Percentiles rank a stretch among this genome's conserved stretches.
Conservation (phyloP, 2,329 filamentous ascomycete genomes). For the Epichloe elymi region DNA sequence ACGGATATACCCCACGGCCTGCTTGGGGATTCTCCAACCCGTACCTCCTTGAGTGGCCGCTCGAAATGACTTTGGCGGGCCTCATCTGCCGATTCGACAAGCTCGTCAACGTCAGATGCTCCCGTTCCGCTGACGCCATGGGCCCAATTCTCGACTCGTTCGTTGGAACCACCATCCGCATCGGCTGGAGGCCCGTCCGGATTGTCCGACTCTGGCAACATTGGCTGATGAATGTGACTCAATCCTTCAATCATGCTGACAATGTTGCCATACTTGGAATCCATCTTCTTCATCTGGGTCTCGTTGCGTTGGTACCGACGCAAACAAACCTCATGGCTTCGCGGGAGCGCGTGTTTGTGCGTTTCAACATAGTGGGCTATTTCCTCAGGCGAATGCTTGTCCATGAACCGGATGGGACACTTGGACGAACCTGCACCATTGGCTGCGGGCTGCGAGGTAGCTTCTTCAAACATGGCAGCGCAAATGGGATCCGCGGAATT, state of each 20-base stretch:
- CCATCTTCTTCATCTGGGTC: slow-evolving; percentile 71
- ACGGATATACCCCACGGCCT: slow-evolving; percentile 87
- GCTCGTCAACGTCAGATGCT: slow-evolving; percentile 23
- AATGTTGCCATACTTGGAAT: slow-evolving; percentile 86
- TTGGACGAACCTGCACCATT: slow-evolving; percentile 44
- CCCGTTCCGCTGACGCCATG: slow-evolving; percentile 52
- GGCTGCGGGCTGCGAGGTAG: slow-evolving; percentile 36
- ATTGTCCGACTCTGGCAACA: slow-evolving; percentile 52
- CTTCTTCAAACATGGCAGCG: slow-evolving; percentile 49
- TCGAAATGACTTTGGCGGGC: slow-evolving; percentile 67
- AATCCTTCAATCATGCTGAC: slow-evolving; percentile 91
- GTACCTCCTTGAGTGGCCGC: slow-evolving; percentile 70
- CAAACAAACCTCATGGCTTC: slow-evolving; percentile 87
- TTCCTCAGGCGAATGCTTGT: slow-evolving; percentile 86
- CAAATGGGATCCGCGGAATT: slow-evolving; percentile 47
- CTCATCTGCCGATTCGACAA: slow-evolving; percentile 27
- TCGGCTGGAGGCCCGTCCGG: slow-evolving; percentile 27
- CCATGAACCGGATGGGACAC: slow-evolving; percentile 85
- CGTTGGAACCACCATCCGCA: slow-evolving; percentile 42
- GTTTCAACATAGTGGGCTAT: slow-evolving; percentile 88
- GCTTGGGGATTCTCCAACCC: slow-evolving; percentile 88
- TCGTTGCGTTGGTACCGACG: slow-evolving; percentile 80
- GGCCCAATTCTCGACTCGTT: slow-evolving; percentile 78
- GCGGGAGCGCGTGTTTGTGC: slow-evolving; percentile 87
- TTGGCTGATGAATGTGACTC: slow-evolving; percentile 74